Evolutionary conservation across 805 yeast species (phyloP), one percentile per base, ranked within the genome.

Genomic region (Ogataea paradorogensis): DNA sequence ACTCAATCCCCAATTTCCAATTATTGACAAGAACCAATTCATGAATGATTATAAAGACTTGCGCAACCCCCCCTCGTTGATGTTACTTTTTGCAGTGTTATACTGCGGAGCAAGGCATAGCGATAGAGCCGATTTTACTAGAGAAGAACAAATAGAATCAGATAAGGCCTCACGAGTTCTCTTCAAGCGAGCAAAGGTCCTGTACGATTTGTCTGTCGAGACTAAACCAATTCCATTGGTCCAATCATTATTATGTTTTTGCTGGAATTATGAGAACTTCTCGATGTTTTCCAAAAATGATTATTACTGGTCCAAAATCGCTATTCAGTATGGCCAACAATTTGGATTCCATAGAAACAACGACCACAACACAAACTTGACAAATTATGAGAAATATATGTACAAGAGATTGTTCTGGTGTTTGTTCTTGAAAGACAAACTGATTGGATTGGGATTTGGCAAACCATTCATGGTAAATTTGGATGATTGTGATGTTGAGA

Each of bases 401-500:
- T 48, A 48, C 31, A 50, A 50, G 33, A 39, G 60, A 26, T 42
- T 61, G 14, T 85, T 89, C 87, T 85, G 95, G 95, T 69, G 78
- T 46, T 62, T 86, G 15, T 82, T 80, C 57, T 75, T 78, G 43
- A 79, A 85, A 50, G 95, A 85, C 59, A 65, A 87, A 16, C 67
- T 75, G 28, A 77, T 80, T 8, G 79, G 89, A 2, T 72, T 82
- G 35, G 86, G 89, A 0, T 79, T 80, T 61, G 90, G 93, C 11
- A 69, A 89, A 40, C 93, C 95, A 0, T 62, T 76, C 5, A 68
- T 73, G 51, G 80, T 86, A 34, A 81, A 80, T 50, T 66, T 83
- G 45, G 82, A 78, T 34, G 91, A 85, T 55, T 78, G 85, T 53
- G 90, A 82, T 53, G 87, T 82, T 15, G 78, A 80, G n/a, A 80